A percentile compares a stretch with the other conserved stretches of the same genome.
Conservation (phyloP, 208 protist genomes). For the Trichomonas tenax region DNA sequence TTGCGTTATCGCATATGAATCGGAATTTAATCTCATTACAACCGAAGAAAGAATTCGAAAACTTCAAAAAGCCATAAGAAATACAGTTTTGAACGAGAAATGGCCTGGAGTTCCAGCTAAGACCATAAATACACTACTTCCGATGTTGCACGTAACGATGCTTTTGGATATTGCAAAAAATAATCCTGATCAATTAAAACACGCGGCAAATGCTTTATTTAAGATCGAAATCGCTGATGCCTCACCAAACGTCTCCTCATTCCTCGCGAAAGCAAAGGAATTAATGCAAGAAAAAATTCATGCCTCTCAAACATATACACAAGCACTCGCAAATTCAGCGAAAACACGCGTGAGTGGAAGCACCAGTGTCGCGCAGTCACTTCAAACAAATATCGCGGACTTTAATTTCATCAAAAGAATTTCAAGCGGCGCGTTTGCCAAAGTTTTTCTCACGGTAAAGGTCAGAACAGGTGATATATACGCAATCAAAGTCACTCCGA, state of each 20-base stretch:
- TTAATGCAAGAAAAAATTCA: background rate
- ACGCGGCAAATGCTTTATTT: background rate
- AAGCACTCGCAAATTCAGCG: background rate
- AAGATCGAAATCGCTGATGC: background rate
- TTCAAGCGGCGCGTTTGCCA: constrained; percentile 52
- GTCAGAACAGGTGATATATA: constrained; percentile 46
- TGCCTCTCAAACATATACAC: background rate
- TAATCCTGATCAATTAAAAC: background rate
- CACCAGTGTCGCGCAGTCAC: background rate
- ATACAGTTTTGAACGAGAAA: background rate
- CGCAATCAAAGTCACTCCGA: constrained; percentile 45
- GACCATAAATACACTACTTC: background rate
- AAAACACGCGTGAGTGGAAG: background rate
- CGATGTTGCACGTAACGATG: background rate
- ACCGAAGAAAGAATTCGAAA: background rate
- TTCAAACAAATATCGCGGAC: constrained; percentile 34
- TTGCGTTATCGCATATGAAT: background rate
- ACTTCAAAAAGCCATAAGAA: background rate
- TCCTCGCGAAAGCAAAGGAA: background rate
- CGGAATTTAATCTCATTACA: background rate
- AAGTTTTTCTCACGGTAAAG: constrained; percentile 43
- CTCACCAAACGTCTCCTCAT: background rate
- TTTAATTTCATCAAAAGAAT: constrained; percentile 53
- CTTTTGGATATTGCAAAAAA: background rate
- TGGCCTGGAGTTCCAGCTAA: background rate